Evolutionary conservation across 352 stramenopile genomes (phyloP).

Genomic region (Saprolegnia diclina): DNA sequence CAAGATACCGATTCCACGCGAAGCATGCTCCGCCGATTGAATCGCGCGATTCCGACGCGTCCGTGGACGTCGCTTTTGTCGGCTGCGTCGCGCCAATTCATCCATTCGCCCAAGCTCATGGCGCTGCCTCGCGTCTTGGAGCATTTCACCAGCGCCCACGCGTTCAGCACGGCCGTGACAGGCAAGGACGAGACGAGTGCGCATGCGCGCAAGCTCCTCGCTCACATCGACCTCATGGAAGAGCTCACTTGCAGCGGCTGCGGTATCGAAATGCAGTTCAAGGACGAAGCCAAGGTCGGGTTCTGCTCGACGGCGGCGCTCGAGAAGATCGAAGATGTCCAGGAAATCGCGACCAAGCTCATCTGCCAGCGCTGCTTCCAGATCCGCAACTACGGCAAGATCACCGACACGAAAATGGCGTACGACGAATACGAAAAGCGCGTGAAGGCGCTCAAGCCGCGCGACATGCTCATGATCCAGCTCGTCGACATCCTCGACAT

Average conservation of each 20-base stretch:
- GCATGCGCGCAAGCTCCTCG: slow-evolving; percentile 13
- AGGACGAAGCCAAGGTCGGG: slow-evolving; percentile 51
- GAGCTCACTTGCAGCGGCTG: slow-evolving; percentile 76
- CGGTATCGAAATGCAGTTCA: slow-evolving; percentile 71
- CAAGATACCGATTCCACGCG: neutral
- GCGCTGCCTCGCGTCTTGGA: neutral
- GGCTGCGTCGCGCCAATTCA: neutral
- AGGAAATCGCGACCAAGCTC: slow-evolving; percentile 63
- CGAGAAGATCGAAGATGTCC: slow-evolving; percentile 51
- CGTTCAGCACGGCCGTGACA: too few species aligned
- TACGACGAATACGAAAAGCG: slow-evolving; percentile 86
- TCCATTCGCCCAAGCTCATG: neutral
- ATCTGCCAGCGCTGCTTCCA: slow-evolving; percentile 84
- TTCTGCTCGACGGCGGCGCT: slow-evolving; percentile 66
- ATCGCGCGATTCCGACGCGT: neutral
- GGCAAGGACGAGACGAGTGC: neutral
- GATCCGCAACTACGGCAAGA: slow-evolving; percentile 83
- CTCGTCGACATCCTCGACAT: slow-evolving; percentile 91
- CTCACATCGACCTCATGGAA: slow-evolving; percentile 79
- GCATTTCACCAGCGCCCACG: too few species aligned
- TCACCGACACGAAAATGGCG: slow-evolving; percentile 73
- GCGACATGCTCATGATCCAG: slow-evolving; percentile 89
- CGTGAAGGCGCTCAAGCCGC: slow-evolving; percentile 73
- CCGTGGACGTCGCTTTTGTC: neutral
- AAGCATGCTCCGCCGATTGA: neutral